Evolutionary conservation across 2,329 filamentous ascomycete species (phyloP).

Genomic region (Neonectria magnoliae): DNA sequence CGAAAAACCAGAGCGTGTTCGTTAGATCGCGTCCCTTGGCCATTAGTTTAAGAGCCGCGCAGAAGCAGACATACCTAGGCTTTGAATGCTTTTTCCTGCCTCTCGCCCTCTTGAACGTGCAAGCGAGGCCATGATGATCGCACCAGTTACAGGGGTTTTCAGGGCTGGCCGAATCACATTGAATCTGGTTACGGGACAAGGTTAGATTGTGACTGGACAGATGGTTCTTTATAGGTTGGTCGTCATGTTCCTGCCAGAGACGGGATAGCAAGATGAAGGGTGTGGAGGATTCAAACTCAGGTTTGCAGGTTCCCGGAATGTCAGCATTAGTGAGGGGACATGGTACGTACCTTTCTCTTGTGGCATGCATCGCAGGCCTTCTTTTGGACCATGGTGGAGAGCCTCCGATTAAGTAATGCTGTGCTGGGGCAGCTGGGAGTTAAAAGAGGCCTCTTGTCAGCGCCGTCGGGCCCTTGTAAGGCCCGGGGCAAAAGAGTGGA

Average conservation of each 20-base stretch:
- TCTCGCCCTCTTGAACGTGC: not conserved
- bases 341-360: constrained; percentile 17
- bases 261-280: not conserved
- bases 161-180: not conserved
- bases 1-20: not conserved
- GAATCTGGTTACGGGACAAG: constrained; percentile 17
- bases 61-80: not conserved
- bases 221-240: not conserved
- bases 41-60: not conserved
- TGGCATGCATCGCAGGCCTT: constrained; percentile 17
- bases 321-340: not conserved
- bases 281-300: not conserved
- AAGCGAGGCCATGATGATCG: not conserved
- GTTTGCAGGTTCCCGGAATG: not conserved
- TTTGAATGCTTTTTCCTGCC: not conserved
- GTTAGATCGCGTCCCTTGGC: not conserved
- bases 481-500: not conserved
- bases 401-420: not conserved
- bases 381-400: not conserved
- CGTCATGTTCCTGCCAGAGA: not conserved
- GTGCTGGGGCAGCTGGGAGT: not conserved
- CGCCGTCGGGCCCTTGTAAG: not conserved
- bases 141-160: constrained; percentile 3
- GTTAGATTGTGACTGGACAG: not conserved
- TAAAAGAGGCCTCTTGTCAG: not conserved